Conservation (phyloP, 495 filamentous ascomycete genomes). For the Aspergillus diversus region DNA sequence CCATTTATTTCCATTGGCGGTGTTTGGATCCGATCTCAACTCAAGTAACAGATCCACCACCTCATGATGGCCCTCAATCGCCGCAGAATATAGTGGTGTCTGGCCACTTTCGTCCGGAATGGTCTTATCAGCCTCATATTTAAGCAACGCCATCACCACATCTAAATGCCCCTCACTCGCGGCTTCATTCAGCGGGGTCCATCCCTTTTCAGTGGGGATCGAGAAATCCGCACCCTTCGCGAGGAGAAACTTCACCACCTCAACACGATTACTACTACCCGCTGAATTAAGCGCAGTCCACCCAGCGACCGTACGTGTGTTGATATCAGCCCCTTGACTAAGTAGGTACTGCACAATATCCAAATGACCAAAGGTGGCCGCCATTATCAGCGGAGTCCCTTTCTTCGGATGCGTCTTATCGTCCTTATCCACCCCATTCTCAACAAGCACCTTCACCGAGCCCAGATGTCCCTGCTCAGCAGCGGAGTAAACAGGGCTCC, state of each 20-base stretch:
- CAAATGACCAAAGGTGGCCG: not conserved
- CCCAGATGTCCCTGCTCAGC: conserved; percentile 4
- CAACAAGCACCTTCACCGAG: conserved; percentile 6
- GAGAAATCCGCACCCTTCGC: conserved; percentile 18
- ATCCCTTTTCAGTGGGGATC: conserved; percentile 11
- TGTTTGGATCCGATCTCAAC: conserved; percentile 7
- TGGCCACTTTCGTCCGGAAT: not conserved
- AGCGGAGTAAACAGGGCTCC: conserved; percentile 5
- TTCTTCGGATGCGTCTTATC: not conserved
- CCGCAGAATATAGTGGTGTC: conserved; percentile 21
- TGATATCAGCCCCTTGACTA: not conserved
- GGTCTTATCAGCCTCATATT: conserved; percentile 14
- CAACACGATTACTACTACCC: not conserved
- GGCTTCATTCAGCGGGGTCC: conserved; percentile 22
- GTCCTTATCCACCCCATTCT: conserved; percentile 2
- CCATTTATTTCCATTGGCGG: conserved; percentile 12
- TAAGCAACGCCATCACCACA: conserved; percentile 9
- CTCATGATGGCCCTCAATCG: conserved; percentile 16
- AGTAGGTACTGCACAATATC: conserved; percentile 10
- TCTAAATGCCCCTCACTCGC: conserved; percentile 1
- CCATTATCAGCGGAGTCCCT: conserved; percentile 2
- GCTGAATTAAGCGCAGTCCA: conserved; percentile 4
- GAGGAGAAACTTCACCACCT: conserved; percentile 18
- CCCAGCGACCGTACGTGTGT: not conserved
- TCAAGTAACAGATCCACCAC: conserved; percentile 21